phyloP scores from a whole-genome alignment of 1,139 yeast species.

The Petasospora rhodanensis region DNA sequence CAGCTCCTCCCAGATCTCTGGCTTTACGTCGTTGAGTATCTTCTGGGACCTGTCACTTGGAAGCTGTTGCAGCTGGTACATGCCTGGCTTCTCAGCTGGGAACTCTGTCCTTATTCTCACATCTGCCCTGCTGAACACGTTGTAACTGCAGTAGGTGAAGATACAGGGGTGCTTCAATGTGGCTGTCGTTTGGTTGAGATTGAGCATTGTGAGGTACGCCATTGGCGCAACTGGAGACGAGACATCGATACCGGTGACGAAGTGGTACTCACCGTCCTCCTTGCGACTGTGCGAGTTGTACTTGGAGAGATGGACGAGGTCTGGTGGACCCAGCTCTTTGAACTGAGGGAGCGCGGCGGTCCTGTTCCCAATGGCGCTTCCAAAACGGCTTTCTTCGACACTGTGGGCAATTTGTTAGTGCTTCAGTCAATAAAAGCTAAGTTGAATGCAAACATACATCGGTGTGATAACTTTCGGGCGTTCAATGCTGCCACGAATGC shows the following conservation, averaged over 20 bases:
- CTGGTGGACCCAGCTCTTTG: conserved; percentile 78
- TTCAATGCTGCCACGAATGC: conserved; percentile 6
- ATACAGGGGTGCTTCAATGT: conserved; percentile 40
- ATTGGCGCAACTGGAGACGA: conserved; percentile 58
- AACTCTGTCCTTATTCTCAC: conserved; percentile 63
- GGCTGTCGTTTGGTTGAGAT: conserved; percentile 33
- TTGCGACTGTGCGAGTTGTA: conserved; percentile 34
- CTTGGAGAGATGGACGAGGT: conserved; percentile 66
- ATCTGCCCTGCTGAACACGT: conserved; percentile 65
- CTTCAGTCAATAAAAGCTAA: conserved; percentile 1
- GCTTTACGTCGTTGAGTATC: conserved; percentile 27
- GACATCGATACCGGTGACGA: conserved; percentile 56
- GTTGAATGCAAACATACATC: conserved; percentile 1
- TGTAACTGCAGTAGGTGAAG: conserved; percentile 59
- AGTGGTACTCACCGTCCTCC: conserved; percentile 40
- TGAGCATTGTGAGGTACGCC: conserved; percentile 72
- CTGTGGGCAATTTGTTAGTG: no score
- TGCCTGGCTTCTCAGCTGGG: conserved; percentile 37
- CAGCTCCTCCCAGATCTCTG: conserved; percentile 69
- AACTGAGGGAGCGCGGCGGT: conserved; percentile 35
- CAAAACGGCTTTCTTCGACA: conserved; percentile 25
- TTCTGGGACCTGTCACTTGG: conserved; percentile 34
- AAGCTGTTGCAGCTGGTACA: conserved; percentile 25
- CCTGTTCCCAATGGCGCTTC: conserved; percentile 40
- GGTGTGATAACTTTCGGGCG: conserved; percentile 9